These are phyloP conservation scores for Diaporthe sp. DNA, from an alignment of 2,329 filamentous ascomycete species.

Conservation along the genomic window DNA sequence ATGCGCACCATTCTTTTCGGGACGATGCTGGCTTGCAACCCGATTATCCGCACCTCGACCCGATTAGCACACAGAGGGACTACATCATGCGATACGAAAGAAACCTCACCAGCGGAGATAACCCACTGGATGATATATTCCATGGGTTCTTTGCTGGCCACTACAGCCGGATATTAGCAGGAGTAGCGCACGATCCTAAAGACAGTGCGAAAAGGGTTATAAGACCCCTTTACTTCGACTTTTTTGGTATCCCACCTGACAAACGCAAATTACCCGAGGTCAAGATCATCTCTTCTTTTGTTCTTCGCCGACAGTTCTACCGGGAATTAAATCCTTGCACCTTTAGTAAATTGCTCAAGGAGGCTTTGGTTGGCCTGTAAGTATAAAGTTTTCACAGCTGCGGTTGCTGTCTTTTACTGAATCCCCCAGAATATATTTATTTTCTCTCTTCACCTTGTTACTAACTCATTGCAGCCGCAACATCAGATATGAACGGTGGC, in stretches of 20 bases:
- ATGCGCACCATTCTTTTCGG: slow-evolving; percentile 2
- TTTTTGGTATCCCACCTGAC: not conserved
- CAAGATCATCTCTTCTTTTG: not conserved
- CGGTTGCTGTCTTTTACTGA: not conserved
- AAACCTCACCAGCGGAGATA: not conserved
- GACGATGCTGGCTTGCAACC: not conserved
- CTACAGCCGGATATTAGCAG: not conserved
- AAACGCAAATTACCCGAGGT: not conserved
- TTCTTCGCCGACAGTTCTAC: slow-evolving; percentile 7
- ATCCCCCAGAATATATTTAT: not conserved
- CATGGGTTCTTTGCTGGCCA: not conserved
- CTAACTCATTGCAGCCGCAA: not conserved
- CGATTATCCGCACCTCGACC: not conserved
- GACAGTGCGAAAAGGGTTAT: not conserved
- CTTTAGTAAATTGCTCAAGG: not conserved
- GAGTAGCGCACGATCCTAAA: not conserved
- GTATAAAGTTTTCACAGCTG: not conserved
- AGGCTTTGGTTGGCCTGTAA: not conserved
- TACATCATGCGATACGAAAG: not conserved
- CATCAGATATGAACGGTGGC: slow-evolving; percentile 20
- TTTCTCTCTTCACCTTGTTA: not conserved
- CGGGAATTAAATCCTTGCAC: not conserved
- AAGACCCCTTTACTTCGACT: slow-evolving; percentile 3
- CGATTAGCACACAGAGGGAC: not conserved
- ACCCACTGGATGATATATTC: not conserved